Evolutionary conservation across 179 eudicot species (phyloP), one percentile per base, ranked within the genome.

Genomic region (Drosera spatulata): DNA sequence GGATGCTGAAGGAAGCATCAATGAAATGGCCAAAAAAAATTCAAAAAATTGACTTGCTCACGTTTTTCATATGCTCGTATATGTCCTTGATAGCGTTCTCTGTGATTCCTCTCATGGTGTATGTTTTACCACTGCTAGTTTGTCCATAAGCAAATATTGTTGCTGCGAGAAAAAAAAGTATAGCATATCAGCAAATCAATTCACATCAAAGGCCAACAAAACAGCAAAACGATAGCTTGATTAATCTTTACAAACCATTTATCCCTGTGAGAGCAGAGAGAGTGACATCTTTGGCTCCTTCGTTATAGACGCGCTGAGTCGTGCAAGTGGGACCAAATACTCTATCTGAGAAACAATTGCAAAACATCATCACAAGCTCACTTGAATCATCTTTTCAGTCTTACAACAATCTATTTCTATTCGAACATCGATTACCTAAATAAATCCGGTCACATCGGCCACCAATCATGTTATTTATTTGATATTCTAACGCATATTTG

Each of bases 81-180:
- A 94, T 87, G 75, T 94, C 99, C 50, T 73, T 82, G 54, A 87
- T 67, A 38, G 93, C 96, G 72, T 79, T 68, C 45, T 85, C 97
- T 10, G 96, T 77, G 50, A 94, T 84, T 50, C 99, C 99, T 78
- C 87, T 81, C 99, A 22, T 22, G 33, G 33, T 22, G 33, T 22
- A 22, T 22, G 33, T 22, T 22, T 22, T 22, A 22, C 33, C 99
- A 82, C 99, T 94, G 76, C 97, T 90, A 51, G 99, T 94, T 77
- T 94, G 99, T 41, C 99, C 99, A 69, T 94, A 94, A 15, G 97
- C 99, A 68, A 94, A 94, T 44, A 94, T 87, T 7, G 99, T 94
- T 10, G 97, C 99, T 94, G 78, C 77, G 75, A 71, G 48, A 73
- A 39, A 8, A 52, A 52, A 45, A 66, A 56, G 11, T 7, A 45